Base-by-base conservation (phyloP, 2,329 filamentous ascomycete species). In the Penicillium glabrum region DNA sequence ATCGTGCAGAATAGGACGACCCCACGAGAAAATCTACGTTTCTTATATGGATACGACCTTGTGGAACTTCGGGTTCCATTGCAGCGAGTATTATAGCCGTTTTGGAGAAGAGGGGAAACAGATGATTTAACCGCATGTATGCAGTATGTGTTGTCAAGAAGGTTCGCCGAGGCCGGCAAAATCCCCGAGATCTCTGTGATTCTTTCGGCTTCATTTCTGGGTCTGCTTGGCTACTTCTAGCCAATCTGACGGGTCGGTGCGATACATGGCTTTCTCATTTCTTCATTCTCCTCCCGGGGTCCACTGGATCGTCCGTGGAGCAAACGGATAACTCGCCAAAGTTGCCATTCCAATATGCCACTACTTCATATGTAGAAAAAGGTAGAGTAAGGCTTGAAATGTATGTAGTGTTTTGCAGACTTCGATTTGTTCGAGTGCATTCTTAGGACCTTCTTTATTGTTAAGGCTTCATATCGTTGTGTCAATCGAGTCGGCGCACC, bases 11-110 rank as follows among this genome's bases (percentile, higher is more conserved):
- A 41, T 31, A 29, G 48, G 11, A n/a, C 14, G 24, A 46, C 14
- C 19, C n/a, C 46, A 14, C 19, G 16, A 26, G 35, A 29, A 50
- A 51, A 35, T 50, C 19, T 39, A 19, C 52, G 43, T 14, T 3
- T 47, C 53, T 57, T 61, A 55, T 55, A 63, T 56, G 29, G 24
- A 31, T 26, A 51, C n/a, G 14, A 51, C 26, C n/a, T 19, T 41
- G 57, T 60, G 56, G 61, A 51, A 59, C 46, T 35, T 61, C 59
- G 59, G 54, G 46, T 29, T 51, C 41, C 14, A 53, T 55, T 59
- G 39, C 44, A 59, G 60, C 60, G 60, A 48, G 24, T 59, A 48
- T 46, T 44, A 53, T 56, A 43, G 23, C 60, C 53, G 56, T 43
- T 64, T 60, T 51, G 21, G 49, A 56, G 45, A 57, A 56, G 56